Percentiles rank a stretch among this genome's conserved stretches.
Conservation (phyloP, 352 stramenopile genomes). For the Phytophthora niederhauseri region DNA sequence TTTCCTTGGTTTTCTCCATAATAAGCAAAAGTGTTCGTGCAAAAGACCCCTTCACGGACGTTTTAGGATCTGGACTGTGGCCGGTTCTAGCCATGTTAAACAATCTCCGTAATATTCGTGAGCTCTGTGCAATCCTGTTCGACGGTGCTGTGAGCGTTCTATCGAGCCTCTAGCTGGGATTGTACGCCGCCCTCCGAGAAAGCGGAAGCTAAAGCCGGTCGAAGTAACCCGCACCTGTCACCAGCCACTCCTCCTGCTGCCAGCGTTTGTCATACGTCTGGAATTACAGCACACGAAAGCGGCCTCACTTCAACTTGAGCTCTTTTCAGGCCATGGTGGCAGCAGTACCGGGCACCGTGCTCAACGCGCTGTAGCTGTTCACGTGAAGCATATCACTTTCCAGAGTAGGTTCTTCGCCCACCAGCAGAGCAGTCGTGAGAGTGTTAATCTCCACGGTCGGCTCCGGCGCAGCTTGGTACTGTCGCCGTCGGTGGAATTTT, state of each 20-base stretch:
- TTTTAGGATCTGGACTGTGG: constrained; percentile 12
- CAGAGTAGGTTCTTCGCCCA: constrained; percentile 12
- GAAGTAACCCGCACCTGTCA: not conserved
- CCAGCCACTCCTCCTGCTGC: not conserved
- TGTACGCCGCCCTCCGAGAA: constrained; percentile 3
- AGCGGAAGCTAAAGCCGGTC: constrained; percentile 12
- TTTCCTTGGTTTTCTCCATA: not conserved
- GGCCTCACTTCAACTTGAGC: not conserved
- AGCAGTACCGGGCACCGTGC: constrained; percentile 9
- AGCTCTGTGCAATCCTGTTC: not conserved
- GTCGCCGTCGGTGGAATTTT: constrained; percentile 17
- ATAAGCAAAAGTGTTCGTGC: not conserved
- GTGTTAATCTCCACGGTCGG: constrained; percentile 12
- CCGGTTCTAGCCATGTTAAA: constrained; percentile 5
- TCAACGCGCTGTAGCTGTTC: constrained; percentile 19
- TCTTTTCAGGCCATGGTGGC: constrained; percentile 23
- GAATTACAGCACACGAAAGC: not conserved
- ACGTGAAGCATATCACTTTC: not conserved
- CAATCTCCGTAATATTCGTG: constrained; percentile 7
- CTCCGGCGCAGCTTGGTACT: constrained; percentile 17
- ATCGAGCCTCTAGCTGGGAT: constrained; percentile 12
- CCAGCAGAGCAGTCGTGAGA: constrained; percentile 21
- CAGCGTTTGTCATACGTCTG: constrained; percentile 14
- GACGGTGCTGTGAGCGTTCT: constrained; percentile 18
- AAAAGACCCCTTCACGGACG: constrained; percentile 14